Percentiles rank a stretch among this genome's conserved stretches.
Evolutionary conservation across 345 rosid species (phyloP).

Genomic region (Balakata baccata): DNA sequence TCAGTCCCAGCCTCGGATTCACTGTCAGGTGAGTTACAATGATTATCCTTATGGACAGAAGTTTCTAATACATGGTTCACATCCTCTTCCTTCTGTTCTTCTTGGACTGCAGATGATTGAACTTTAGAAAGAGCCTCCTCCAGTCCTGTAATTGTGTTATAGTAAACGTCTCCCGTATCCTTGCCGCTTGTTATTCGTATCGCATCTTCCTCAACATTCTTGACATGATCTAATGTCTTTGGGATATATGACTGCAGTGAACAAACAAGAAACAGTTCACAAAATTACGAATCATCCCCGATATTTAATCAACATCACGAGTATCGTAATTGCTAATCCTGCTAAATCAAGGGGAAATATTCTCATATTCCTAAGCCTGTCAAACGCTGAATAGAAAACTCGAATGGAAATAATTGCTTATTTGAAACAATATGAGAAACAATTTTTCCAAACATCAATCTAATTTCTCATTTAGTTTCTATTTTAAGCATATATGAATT

Average conservation of each 20-base stretch:
- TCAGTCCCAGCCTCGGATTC: slow-evolving; percentile 26
- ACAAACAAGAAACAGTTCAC: neutral
- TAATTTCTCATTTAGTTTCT: neutral
- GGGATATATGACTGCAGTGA: slow-evolving; percentile 70
- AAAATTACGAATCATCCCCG: neutral
- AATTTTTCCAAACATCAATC: no score
- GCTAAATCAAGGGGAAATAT: no score
- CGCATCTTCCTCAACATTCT: slow-evolving; percentile 73
- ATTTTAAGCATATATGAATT: neutral
- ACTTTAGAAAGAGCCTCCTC: slow-evolving; percentile 57
- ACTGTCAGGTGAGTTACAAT: slow-evolving; percentile 12
- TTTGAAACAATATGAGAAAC: no score
- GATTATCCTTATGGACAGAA: slow-evolving; percentile 1
- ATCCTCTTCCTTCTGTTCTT: slow-evolving; percentile 24
- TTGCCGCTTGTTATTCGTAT: slow-evolving; percentile 65
- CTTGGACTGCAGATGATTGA: slow-evolving; percentile 11
- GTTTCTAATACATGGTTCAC: slow-evolving; percentile 24
- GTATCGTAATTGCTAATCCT: no score
- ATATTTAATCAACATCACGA: no score
- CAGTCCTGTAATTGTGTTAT: slow-evolving; percentile 80
- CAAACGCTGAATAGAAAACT: no score
- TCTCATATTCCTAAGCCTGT: no score
- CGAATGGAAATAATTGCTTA: no score
- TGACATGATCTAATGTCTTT: slow-evolving; percentile 71
- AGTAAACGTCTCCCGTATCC: slow-evolving; percentile 71